phyloP scores from a whole-genome alignment of 2,329 filamentous ascomycete genomes.

The Penicillium sp. region DNA sequence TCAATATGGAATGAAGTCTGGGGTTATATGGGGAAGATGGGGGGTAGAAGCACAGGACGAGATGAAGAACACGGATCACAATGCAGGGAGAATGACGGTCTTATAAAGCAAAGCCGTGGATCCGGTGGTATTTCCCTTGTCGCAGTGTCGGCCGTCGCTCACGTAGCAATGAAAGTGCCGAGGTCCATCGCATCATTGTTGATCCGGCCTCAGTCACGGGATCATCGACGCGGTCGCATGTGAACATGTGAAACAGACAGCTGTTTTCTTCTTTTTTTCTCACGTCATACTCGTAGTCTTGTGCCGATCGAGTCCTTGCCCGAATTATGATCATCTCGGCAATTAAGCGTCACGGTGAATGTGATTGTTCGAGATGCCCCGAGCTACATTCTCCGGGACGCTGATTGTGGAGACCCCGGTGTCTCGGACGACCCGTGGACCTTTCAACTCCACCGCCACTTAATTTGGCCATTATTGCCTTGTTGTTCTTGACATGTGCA shows the following conservation, averaged over 20 bases:
- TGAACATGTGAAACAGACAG: constrained; percentile 12
- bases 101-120: constrained; percentile 15
- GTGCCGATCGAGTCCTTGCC: neutral
- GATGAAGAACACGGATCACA: neutral
- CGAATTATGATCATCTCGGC: constrained; percentile 1
- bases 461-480: neutral
- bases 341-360: constrained; percentile 1
- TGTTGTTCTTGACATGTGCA: neutral
- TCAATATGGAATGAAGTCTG: constrained; percentile 18
- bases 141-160: constrained; percentile 7
- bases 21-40: constrained; percentile 1
- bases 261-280: neutral
- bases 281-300: constrained; percentile 4
- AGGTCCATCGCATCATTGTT: constrained; percentile 22
- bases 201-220: constrained; percentile 18
- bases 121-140: constrained; percentile 16
- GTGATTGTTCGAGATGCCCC: constrained; percentile 3
- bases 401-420: constrained; percentile 1
- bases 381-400: neutral
- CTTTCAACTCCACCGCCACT: neutral
- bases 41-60: neutral
- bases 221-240: constrained; percentile 5
- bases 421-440: neutral
- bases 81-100: constrained; percentile 3
- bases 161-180: constrained; percentile 6